Evolutionary conservation across 2,329 filamentous ascomycete genomes (phyloP), one percentile per base, ranked within the genome.

Genomic region (Exophiala sideris): DNA sequence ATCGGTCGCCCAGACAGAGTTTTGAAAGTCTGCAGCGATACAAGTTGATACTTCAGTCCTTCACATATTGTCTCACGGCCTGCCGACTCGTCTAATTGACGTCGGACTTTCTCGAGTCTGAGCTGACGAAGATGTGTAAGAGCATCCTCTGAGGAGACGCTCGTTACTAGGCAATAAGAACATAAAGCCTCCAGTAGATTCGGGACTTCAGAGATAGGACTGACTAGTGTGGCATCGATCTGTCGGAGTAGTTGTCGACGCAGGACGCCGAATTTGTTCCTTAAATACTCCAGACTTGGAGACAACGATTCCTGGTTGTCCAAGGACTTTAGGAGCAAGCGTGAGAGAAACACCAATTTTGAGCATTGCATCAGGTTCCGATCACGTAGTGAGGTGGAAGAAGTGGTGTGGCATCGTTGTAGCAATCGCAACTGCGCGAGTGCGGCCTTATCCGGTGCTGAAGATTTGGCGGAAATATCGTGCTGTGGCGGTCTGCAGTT

Each of bases 141-240:
- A 0, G 89, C 87, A 67, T 96, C 91, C 53, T 82, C 84, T 0
- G 89, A 84, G 0, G 90, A 88, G 0, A 87, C 90, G 64, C 83
- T 95, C 2, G 87, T 91, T 1, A 85, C 83, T 47, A 97, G 76
- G 57, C 89, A 91, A 68, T 91, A 91, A 0, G 91, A 91, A 52
- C 85, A 88, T 61, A 96, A 77, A 0, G 86, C 84, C 62, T 89
- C 86, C 10, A 92, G 75, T 12, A 94, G 78, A 32, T 68, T 70
- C 3, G 75, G 71, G 34, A 70, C 67, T 18, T 56, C 76, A 65
- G 54, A 77, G 64, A 62, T 78, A 61, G 56, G 69, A 57, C 65
- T 74, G 57, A 64, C 79, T 69, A 78, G 70, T 3, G 72, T 73
- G 54, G 76, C 75, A 60, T 91, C 83, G 21, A 85, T 80, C 45